Evolutionary conservation across 2,329 filamentous ascomycete species (phyloP).

Genomic region (Cadophora luteo-olivacea): DNA sequence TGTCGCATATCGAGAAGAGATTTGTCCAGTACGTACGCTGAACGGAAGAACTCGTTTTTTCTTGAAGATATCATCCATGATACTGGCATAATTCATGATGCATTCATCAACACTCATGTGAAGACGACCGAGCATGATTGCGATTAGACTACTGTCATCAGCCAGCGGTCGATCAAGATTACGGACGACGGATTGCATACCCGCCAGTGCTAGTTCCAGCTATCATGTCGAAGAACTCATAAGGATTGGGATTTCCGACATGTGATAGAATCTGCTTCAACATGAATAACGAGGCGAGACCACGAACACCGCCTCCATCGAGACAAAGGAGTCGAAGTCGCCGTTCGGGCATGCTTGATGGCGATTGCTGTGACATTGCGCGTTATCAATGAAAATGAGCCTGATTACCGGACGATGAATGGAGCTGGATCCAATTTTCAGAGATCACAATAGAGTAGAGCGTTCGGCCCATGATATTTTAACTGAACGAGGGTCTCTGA

Average conservation of each 20-base stretch:
- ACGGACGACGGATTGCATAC: not conserved
- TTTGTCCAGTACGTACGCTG: not conserved
- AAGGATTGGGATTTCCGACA: not conserved
- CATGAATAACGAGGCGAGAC: not conserved
- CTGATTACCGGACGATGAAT: no score
- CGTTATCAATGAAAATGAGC: no score
- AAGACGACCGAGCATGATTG: not conserved
- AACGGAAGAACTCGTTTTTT: not conserved
- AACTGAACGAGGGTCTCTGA: no score
- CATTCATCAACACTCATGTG: not conserved
- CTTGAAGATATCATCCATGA: not conserved
- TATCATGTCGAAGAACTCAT: slow-evolving; percentile 1
- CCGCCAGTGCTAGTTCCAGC: not conserved
- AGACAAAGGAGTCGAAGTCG: not conserved
- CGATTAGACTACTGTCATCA: not conserved
- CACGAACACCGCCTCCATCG: not conserved
- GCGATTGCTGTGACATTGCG: not conserved
- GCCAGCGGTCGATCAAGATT: no score
- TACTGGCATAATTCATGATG: not conserved
- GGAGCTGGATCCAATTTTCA: no score
- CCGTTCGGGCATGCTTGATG: not conserved
- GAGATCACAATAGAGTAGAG: no score
- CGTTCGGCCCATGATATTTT: no score
- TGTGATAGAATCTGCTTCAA: not conserved
- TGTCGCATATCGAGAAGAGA: not conserved